Conservation (phyloP, 169 alveolate species). For the Plasmodium reichenowi region DNA sequence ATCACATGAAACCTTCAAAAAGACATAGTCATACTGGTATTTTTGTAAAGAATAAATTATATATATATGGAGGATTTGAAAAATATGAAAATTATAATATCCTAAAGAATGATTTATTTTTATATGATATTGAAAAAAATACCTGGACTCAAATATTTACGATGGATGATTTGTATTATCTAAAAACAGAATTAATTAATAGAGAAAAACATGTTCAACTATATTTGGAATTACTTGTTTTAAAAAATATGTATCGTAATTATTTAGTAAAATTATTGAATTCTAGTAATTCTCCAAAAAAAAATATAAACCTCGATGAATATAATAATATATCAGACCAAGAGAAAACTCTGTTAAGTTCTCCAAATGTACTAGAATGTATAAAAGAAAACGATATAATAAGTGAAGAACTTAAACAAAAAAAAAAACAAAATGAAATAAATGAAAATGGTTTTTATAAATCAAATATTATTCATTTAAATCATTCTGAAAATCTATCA, state of each 20-base stretch:
- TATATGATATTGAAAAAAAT: slow-evolving; percentile 21
- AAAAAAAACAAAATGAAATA: neutral
- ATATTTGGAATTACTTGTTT: slow-evolving; percentile 16
- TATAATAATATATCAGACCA: too few species aligned
- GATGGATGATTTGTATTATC: slow-evolving; percentile 35
- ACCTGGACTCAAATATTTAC: slow-evolving; percentile 55
- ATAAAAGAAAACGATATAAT: neutral
- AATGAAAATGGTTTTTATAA: neutral
- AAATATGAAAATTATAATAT: neutral
- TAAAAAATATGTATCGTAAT: slow-evolving; percentile 11
- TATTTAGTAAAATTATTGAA: neutral
- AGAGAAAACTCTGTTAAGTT: neutral
- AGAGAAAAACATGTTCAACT: neutral
- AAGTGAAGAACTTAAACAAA: neutral
- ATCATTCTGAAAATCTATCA: too few species aligned
- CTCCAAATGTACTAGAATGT: neutral
- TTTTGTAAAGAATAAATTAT: slow-evolving; percentile 22
- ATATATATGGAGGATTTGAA: slow-evolving; percentile 48
- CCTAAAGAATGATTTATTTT: slow-evolving; percentile 23
- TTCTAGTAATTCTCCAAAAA: neutral
- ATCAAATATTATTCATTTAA: too few species aligned
- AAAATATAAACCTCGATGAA: neutral
- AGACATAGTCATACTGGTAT: slow-evolving; percentile 45
- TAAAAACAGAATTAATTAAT: slow-evolving; percentile 10
- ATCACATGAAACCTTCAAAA: slow-evolving; percentile 7